These are phyloP conservation scores for Apiospora koreana DNA, from an alignment of 2,329 filamentous ascomycete species.

Conservation along the genomic window DNA sequence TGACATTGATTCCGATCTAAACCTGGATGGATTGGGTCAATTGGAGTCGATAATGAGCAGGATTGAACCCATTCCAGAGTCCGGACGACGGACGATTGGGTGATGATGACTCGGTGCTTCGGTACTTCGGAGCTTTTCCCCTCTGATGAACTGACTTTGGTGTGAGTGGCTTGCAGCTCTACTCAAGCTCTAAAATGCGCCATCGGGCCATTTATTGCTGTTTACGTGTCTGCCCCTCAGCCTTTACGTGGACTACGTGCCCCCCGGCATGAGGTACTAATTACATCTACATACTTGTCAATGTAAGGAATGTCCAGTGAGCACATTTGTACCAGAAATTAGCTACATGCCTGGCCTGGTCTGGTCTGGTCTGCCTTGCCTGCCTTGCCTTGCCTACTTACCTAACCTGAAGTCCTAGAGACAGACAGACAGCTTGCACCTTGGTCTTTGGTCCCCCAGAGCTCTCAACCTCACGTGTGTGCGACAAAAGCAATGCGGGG, in stretches of 20 bases:
- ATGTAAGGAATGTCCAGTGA: not conserved
- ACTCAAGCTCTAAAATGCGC: slow-evolving; percentile 1
- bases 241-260: not conserved
- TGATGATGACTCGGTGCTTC: not conserved
- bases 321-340: not conserved
- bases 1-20: no score
- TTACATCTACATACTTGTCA: not conserved
- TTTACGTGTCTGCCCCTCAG: not conserved
- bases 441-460: no score
- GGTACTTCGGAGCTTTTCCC: not conserved
- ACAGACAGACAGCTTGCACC: no score
- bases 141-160: not conserved
- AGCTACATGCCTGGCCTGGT: no score
- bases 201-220: not conserved
- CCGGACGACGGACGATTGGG: no score
- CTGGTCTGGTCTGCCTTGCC: not conserved
- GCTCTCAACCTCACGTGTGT: not conserved
- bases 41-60: not conserved
- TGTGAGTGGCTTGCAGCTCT: slow-evolving; percentile 1
- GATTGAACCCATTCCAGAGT: not conserved
- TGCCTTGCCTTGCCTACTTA: no score
- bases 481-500: not conserved
- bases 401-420: not conserved
- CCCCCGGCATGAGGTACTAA: not conserved
- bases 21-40: not conserved